These are phyloP conservation scores for Agaricus bisporus DNA, from an alignment of 768 basidiomycete genomes.

Conservation along the genomic window DNA sequence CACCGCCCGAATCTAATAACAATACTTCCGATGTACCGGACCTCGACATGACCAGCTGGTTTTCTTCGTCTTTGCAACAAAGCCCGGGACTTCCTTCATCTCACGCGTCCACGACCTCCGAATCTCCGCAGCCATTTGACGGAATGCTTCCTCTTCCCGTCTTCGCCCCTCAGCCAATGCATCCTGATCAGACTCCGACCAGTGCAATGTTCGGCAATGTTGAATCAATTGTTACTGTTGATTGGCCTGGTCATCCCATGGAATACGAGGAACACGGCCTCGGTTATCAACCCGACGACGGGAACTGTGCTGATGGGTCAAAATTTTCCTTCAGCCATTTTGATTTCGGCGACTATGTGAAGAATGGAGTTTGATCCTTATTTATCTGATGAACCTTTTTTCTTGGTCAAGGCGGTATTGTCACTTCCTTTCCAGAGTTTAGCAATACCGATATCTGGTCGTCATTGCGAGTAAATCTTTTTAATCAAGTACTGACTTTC, in stretches of 20 bases:
- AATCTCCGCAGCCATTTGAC: slow-evolving; percentile 7
- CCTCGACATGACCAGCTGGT: slow-evolving; percentile 6
- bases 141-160: slow-evolving; percentile 4
- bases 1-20: slow-evolving; percentile 5
- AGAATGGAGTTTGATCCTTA: slow-evolving; percentile 4
- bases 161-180: slow-evolving; percentile 7
- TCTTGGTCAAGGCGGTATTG: background rate
- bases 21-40: slow-evolving; percentile 2
- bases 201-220: background rate
- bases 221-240: background rate
- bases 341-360: slow-evolving; percentile 5
- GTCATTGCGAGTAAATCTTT: background rate
- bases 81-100: slow-evolving; percentile 7
- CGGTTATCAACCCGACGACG: background rate
- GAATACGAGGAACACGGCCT: background rate
- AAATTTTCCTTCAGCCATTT: background rate
- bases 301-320: background rate
- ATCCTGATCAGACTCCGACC: background rate
- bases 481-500: background rate
- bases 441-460: background rate
- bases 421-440: background rate
- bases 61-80: slow-evolving; percentile 5
- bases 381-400: background rate
- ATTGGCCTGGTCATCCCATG: background rate
- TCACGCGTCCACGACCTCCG: slow-evolving; percentile 7